phyloP scores from a whole-genome alignment of 2,329 filamentous ascomycete genomes.

The Neopestalotiopsis sp. region DNA sequence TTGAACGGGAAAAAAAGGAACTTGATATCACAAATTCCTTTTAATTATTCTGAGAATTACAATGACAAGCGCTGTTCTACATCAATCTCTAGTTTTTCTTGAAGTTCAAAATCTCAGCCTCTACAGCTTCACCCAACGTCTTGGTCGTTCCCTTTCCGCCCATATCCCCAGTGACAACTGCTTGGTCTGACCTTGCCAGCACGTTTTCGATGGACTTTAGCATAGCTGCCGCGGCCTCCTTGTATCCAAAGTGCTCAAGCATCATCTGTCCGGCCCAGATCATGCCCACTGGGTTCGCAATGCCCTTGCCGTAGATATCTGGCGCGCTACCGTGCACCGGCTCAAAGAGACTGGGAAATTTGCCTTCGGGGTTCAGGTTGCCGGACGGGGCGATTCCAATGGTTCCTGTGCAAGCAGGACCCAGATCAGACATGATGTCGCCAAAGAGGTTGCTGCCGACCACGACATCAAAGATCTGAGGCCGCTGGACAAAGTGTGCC shows the following conservation, averaged over 20 bases:
- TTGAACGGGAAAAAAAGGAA: no score
- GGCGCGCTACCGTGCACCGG: slow-evolving; percentile 69
- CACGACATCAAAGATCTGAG: slow-evolving; percentile 63
- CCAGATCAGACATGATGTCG: slow-evolving; percentile 69
- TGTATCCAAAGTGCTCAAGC: slow-evolving; percentile 67
- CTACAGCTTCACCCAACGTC: slow-evolving; percentile 60
- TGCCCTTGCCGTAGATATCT: slow-evolving; percentile 67
- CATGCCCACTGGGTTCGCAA: slow-evolving; percentile 68
- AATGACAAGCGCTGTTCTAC: no score
- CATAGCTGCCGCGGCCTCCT: slow-evolving; percentile 56
- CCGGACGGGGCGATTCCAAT: slow-evolving; percentile 71
- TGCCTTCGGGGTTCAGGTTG: slow-evolving; percentile 65
- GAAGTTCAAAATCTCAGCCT: slow-evolving; percentile 32
- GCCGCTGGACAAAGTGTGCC: slow-evolving; percentile 64
- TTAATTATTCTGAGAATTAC: no score
- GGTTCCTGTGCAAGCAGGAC: slow-evolving; percentile 67
- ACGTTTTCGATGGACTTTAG: slow-evolving; percentile 35
- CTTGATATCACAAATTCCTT: no score
- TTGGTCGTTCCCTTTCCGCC: slow-evolving; percentile 62
- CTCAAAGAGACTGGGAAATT: slow-evolving; percentile 68
- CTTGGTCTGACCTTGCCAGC: slow-evolving; percentile 48
- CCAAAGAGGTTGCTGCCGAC: slow-evolving; percentile 66
- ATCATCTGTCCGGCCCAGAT: slow-evolving; percentile 76
- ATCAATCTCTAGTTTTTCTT: background rate
- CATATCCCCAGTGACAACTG: slow-evolving; percentile 63